These are phyloP conservation scores for Arctium minus DNA, from an alignment of 129 eudicot species.

Conservation along the genomic window DNA sequence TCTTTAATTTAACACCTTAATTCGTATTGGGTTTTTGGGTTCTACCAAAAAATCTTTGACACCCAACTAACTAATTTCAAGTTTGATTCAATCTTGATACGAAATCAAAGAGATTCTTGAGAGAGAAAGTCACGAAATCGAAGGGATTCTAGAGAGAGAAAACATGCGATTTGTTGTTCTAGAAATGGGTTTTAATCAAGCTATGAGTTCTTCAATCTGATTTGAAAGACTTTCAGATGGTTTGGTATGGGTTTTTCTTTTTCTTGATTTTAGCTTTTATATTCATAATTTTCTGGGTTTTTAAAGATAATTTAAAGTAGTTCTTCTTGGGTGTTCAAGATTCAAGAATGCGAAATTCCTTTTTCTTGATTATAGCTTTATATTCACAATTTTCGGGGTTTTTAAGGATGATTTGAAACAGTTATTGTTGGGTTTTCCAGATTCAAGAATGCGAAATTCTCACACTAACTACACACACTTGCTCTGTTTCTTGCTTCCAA, in stretches of 20 bases:
- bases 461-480: background rate
- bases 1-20: background rate
- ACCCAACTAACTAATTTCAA: slow-evolving; percentile 5
- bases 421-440: background rate
- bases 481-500: background rate
- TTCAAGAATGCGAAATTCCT: too few species aligned
- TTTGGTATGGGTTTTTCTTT: slow-evolving; percentile 29
- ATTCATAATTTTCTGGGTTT: background rate
- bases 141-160: slow-evolving; percentile 19
- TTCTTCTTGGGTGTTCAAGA: too few species aligned
- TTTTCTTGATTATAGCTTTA: background rate
- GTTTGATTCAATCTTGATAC: slow-evolving; percentile 6
- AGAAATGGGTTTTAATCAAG: slow-evolving; percentile 3
- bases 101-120: background rate
- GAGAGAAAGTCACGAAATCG: background rate
- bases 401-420: background rate
- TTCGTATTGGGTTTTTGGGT: background rate
- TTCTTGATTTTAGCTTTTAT: background rate
- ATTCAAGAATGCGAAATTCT: slow-evolving; percentile 5
- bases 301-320: background rate
- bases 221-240: background rate
- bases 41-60: background rate
- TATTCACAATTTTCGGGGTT: background rate
- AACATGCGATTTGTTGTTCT: slow-evolving; percentile 3
- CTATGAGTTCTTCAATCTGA: background rate